These are phyloP conservation scores for Sporothrix euskadiensis DNA, from an alignment of 2,329 filamentous ascomycete species.

Conservation along the genomic window DNA sequence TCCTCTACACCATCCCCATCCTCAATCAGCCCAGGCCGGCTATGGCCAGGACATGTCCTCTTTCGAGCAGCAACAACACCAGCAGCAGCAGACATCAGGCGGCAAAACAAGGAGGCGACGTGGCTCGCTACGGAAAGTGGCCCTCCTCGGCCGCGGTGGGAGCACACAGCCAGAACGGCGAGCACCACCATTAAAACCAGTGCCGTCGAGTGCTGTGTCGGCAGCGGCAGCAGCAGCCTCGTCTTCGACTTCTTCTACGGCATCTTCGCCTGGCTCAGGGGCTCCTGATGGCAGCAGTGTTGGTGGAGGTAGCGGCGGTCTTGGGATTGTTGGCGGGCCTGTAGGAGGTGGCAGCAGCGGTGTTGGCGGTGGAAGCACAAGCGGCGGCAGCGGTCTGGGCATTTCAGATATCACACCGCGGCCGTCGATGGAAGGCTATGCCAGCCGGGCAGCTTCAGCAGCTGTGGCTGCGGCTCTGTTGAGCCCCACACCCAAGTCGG, in stretches of 20 bases:
- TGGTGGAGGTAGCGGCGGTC: not conserved
- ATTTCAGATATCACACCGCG: constrained; percentile 50
- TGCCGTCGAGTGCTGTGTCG: constrained; percentile 7
- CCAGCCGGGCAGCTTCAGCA: constrained; percentile 37
- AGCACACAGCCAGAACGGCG: constrained; percentile 55
- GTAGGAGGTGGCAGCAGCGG: constrained; percentile 31
- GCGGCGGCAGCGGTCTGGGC: constrained; percentile 43
- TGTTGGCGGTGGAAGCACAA: not conserved
- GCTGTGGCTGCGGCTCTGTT: constrained; percentile 21
- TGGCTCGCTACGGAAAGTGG: constrained; percentile 84
- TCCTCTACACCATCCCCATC: constrained; percentile 9
- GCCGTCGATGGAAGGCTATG: constrained; percentile 50
- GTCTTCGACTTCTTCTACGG: not conserved
- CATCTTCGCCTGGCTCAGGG: not conserved
- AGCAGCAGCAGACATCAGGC: constrained; percentile 44
- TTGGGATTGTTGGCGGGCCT: not conserved
- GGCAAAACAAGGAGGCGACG: constrained; percentile 67
- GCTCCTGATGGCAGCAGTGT: constrained; percentile 28
- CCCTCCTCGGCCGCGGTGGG: constrained; percentile 72
- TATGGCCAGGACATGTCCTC: constrained; percentile 25
- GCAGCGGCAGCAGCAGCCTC: constrained; percentile 15
- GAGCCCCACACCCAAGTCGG: constrained; percentile 27
- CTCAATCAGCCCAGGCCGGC: constrained; percentile 30
- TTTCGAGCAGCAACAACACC: constrained; percentile 20
- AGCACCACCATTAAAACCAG: constrained; percentile 13